Base-by-base conservation (phyloP, 129 eudicot genomes). In the Lactuca sativa region DNA sequence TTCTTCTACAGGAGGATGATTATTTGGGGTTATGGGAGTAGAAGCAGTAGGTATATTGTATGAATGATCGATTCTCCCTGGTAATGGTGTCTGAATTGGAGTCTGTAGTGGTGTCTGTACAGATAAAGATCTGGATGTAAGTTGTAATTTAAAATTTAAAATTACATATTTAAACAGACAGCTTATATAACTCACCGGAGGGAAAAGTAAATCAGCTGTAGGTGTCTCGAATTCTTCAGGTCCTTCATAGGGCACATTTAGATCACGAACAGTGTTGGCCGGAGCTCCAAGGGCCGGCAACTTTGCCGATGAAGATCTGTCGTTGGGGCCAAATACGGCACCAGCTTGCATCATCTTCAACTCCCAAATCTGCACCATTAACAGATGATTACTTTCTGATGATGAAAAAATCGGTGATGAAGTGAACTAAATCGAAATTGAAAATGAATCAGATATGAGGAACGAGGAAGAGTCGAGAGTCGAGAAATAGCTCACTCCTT, bases 201-300 rank as follows among this genome's bases (percentile, higher is more conserved):
- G 90, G 64, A 91, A 91, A 56, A 91, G 92, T 44, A 88, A 71
- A 64, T 91, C 97, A 52, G 95, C 92, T 5, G 96, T 85, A 49
- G 97, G 97, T 17, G 90, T 91, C 60, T 91, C 96, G 44, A 75
- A 91, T 86, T 83, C 97, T 36, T 91, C 96, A 11, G 85, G 77
- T 21, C 90, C 95, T 79, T 91, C 96, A 71, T 88, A 91, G 0
- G 97, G 90, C 8, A 85, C 92, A 78, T 91, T 91, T 12, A 91
- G 92, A 81, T 91, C 96, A 68, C 78, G 95, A 64, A 91, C 84
- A 31, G 97, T 76, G 6, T 85, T 77, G 11, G 78, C 33, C 7
- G 79, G 70, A 67, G 85, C 86, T 13, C 86, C 97, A 7, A 86
- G 79, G 0, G 75, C 70, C 3, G 82, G 64, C 0, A 76, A 49